Conservation (phyloP, 2,329 filamentous ascomycete genomes). For the Aspergillus sp. region DNA sequence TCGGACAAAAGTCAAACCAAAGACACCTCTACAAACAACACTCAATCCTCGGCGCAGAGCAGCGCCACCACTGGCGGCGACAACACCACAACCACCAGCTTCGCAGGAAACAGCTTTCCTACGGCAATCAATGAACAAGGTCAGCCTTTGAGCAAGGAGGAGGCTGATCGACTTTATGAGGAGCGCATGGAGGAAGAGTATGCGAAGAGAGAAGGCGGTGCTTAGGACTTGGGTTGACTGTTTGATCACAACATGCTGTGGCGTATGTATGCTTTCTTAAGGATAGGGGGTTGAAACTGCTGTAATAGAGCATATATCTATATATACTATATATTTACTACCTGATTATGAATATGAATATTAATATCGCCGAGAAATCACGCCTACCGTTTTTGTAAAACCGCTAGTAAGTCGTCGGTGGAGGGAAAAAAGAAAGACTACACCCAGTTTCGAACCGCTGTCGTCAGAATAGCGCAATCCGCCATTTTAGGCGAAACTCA, state of each 20-base stretch:
- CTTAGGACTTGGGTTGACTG: conserved; percentile 35
- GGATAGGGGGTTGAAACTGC: neutral
- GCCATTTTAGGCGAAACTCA: neutral
- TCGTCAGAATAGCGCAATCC: too few species aligned
- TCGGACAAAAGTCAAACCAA: conserved; percentile 2
- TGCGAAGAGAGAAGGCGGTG: conserved; percentile 46
- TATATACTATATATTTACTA: neutral
- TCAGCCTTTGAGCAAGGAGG: conserved; percentile 38
- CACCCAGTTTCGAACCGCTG: conserved; percentile 13
- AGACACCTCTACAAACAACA: conserved; percentile 6
- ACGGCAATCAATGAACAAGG: conserved; percentile 17
- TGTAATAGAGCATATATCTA: neutral
- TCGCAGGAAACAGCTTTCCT: conserved; percentile 12
- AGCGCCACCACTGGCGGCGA: conserved; percentile 13
- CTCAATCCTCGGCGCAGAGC: conserved; percentile 17
- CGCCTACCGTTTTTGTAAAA: too few species aligned
- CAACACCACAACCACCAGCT: conserved; percentile 19
- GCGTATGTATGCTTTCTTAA: neutral
- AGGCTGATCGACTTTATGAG: conserved; percentile 45
- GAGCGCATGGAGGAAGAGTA: conserved; percentile 51
- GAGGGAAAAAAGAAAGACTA: neutral
- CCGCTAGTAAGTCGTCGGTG: neutral
- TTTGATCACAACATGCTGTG: neutral
- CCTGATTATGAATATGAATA: neutral
- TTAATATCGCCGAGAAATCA: neutral